phyloP scores from a whole-genome alignment of 2,329 filamentous ascomycete genomes.

The Fusarium sp. region DNA sequence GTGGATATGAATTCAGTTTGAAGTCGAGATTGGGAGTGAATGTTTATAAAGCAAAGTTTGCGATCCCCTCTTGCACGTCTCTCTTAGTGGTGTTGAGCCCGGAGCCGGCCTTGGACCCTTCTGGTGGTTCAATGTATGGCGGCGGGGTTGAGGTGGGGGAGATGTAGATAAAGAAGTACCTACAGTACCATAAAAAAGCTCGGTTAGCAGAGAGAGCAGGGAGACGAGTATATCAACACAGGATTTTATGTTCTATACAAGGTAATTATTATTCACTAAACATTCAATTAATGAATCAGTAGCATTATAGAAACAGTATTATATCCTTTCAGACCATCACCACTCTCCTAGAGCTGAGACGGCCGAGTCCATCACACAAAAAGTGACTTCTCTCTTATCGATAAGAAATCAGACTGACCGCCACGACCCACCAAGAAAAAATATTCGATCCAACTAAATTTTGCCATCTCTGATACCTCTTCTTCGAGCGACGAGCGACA shows the following conservation, averaged over 20 bases:
- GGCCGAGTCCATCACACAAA: slow-evolving; percentile 12
- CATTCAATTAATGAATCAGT: neutral
- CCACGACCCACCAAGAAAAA: slow-evolving; percentile 46
- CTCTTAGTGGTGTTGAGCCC: slow-evolving; percentile 29
- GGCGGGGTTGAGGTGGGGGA: slow-evolving; percentile 38
- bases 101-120: slow-evolving; percentile 23
- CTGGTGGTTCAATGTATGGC: slow-evolving; percentile 13
- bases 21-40: neutral
- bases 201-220: neutral
- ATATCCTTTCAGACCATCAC: neutral
- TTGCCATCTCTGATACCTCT: slow-evolving; percentile 33
- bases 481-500: slow-evolving; percentile 26
- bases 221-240: neutral
- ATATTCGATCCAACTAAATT: slow-evolving; percentile 45
- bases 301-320: neutral
- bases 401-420: slow-evolving; percentile 23
- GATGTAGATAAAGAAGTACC: slow-evolving; percentile 14
- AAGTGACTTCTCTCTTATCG: slow-evolving; percentile 32
- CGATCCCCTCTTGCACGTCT: slow-evolving; percentile 21
- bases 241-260: neutral
- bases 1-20: neutral
- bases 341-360: neutral
- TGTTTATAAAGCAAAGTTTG: slow-evolving; percentile 31
- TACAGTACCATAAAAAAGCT: neutral
- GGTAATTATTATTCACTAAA: no score